Evolutionary conservation across 768 basidiomycete species (phyloP).

Genomic region (Pulveroboletus sp.): DNA sequence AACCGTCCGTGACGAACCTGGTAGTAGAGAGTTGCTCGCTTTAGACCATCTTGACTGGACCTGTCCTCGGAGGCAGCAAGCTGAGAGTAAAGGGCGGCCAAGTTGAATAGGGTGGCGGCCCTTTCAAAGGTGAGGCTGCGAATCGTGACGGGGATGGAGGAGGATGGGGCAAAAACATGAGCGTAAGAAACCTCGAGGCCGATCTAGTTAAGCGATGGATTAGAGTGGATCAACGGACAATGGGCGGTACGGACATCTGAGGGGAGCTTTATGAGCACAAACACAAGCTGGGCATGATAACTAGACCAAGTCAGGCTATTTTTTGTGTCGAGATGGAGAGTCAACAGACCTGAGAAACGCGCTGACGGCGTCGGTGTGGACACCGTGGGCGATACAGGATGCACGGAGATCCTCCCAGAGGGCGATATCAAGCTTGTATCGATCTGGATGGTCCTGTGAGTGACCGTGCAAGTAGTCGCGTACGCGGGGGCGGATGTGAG

Average conservation of each 20-base stretch:
- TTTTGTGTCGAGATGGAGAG: neutral
- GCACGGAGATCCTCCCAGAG: constrained; percentile 65
- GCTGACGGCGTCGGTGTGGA: constrained; percentile 49
- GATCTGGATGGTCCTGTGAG: constrained; percentile 75
- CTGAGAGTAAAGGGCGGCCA: constrained; percentile 82
- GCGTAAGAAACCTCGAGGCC: constrained; percentile 69
- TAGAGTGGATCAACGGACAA: constrained; percentile 9
- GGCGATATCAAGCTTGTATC: constrained; percentile 73
- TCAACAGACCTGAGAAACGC: constrained; percentile 52
- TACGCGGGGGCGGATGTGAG: constrained; percentile 51
- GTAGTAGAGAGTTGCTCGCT: constrained; percentile 64
- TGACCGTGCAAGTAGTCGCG: constrained; percentile 65
- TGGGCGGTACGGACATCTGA: constrained; percentile 48
- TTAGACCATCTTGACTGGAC: constrained; percentile 73
- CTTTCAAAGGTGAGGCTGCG: constrained; percentile 80
- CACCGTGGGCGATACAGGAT: constrained; percentile 50
- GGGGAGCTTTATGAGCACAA: constrained; percentile 81
- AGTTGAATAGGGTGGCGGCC: constrained; percentile 74
- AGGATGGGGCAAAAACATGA: constrained; percentile 54
- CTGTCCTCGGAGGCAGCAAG: constrained; percentile 70
- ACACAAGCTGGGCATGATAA: constrained; percentile 87
- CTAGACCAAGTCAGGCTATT: constrained; percentile 37
- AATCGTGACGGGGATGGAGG: constrained; percentile 54
- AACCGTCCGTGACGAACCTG: constrained; percentile 43
- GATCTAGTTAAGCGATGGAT: constrained; percentile 42